Conservation (phyloP, 257 asterid genomes). For the Solanum arcanum region DNA sequence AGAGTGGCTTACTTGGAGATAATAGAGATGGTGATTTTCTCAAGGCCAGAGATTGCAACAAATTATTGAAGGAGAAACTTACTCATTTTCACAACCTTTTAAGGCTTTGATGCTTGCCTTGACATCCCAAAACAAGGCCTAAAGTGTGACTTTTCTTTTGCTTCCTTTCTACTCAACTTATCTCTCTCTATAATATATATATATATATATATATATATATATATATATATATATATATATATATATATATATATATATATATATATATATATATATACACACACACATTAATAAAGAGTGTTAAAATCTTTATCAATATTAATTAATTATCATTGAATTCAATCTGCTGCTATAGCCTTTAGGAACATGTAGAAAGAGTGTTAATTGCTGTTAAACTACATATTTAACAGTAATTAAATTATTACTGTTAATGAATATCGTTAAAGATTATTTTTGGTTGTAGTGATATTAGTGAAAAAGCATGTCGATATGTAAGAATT, state of each 20-base stretch:
- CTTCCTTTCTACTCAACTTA: conserved; percentile 82
- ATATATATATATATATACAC: too few relatives aligned
- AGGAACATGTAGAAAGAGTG: too few relatives aligned
- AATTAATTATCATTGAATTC: too few relatives aligned
- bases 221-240: too few relatives aligned
- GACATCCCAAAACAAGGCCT: conserved; percentile 18
- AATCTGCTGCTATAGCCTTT: too few relatives aligned
- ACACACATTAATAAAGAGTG: too few relatives aligned
- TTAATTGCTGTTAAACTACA: too few relatives aligned
- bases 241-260: too few relatives aligned
- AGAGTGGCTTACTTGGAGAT: not conserved
- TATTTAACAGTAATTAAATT: too few relatives aligned
- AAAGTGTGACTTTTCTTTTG: conserved; percentile 22
- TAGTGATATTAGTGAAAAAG: not conserved
- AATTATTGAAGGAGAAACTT: not conserved
- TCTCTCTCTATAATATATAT: not conserved
- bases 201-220: too few relatives aligned
- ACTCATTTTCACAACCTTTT: not conserved
- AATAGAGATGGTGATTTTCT: not conserved
- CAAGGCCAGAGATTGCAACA: not conserved
- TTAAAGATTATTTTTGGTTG: too few relatives aligned
- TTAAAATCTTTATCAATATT: accelerated
- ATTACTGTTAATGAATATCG: accelerated
- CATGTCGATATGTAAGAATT: not conserved
- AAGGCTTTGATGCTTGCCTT: conserved; percentile 75